These are phyloP conservation scores for Lactuca sativa DNA, from an alignment of 129 eudicot species.

Conservation along the genomic window DNA sequence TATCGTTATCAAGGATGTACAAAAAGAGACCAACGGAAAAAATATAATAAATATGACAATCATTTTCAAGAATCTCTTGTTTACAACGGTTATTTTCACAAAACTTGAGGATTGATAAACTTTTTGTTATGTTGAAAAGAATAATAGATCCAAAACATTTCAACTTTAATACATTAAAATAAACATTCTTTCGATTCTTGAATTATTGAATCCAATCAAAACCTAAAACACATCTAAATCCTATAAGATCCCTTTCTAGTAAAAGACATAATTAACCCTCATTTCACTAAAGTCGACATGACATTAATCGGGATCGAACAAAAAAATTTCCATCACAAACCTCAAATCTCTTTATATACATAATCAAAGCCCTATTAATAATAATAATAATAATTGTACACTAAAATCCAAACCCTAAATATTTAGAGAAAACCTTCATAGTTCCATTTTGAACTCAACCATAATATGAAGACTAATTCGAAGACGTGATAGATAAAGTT, in stretches of 20 bases:
- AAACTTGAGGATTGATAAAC: background rate
- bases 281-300: background rate
- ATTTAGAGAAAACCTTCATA: constrained; percentile 3
- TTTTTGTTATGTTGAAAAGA: too few species aligned
- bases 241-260: background rate
- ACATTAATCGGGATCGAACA: constrained; percentile 17
- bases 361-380: background rate
- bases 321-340: constrained; percentile 20
- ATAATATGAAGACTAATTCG: constrained; percentile 33
- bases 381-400: constrained; percentile 11
- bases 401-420: constrained; percentile 20
- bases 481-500: constrained; percentile 56
- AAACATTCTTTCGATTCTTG: constrained; percentile 22
- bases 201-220: constrained; percentile 11
- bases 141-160: background rate
- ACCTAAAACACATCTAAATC: constrained; percentile 8
- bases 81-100: background rate
- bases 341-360: constrained; percentile 28
- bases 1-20: background rate
- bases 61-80: background rate
- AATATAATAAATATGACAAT: background rate
- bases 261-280: constrained; percentile 21
- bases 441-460: background rate
- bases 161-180: background rate
- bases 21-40: background rate